Conservation (phyloP, 1,284 basidiomycete genomes). For the Serendipita sp. region DNA sequence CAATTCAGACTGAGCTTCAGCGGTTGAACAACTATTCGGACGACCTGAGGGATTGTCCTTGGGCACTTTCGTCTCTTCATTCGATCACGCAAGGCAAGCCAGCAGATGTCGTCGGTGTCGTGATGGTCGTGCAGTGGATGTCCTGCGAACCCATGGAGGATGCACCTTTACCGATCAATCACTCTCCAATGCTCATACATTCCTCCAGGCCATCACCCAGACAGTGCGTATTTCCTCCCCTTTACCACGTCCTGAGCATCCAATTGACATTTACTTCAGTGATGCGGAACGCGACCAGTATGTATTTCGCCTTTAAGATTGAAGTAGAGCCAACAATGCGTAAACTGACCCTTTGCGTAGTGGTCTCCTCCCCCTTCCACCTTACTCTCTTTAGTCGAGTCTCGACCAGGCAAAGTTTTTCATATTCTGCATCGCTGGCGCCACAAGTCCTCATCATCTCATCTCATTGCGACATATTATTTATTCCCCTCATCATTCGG, state of each 20-base stretch:
- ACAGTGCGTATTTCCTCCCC: not conserved
- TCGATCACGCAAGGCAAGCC: conserved; percentile 5
- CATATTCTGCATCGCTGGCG: too few species aligned
- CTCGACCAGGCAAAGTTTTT: not conserved
- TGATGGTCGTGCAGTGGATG: conserved; percentile 1
- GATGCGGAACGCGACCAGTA: conserved; percentile 1
- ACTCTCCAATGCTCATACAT: not conserved
- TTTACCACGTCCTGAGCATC: not conserved
- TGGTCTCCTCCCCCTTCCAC: not conserved
- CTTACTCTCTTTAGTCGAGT: not conserved
- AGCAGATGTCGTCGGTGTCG: conserved; percentile 2
- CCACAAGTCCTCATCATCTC: too few species aligned
- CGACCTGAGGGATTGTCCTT: not conserved
- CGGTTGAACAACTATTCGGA: conserved; percentile 2
- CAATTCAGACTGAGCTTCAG: not conserved
- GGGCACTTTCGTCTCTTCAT: not conserved
- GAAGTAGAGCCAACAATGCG: not conserved
- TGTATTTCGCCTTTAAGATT: not conserved
- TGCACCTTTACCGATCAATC: not conserved
- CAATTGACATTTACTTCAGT: not conserved
- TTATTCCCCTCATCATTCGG: too few species aligned
- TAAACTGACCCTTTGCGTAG: not conserved
- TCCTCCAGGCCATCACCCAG: conserved; percentile 1
- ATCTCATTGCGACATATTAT: too few species aligned
- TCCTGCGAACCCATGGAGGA: not conserved